Evolutionary conservation across 2,329 filamentous ascomycete species (phyloP).

Genomic region (Pestalotiopsis sp.): DNA sequence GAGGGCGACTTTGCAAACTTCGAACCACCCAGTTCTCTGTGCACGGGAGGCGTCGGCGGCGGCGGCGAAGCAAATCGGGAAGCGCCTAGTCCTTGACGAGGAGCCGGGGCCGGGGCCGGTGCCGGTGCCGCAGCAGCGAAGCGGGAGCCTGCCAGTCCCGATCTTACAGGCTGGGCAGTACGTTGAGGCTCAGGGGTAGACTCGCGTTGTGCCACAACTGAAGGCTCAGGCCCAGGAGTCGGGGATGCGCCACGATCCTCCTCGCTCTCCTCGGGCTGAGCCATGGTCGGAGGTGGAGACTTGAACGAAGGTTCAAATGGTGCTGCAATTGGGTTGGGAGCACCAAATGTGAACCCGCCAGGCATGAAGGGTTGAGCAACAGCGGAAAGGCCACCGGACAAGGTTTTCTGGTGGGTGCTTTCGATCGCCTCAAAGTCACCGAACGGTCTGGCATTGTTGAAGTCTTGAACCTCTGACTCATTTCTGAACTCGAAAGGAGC

Average conservation of each 20-base stretch:
- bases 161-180: constrained; percentile 18
- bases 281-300: constrained; percentile 25
- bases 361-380: constrained; percentile 70
- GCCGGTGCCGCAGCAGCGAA: constrained; percentile 31
- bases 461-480: constrained; percentile 48
- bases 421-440: constrained; percentile 44
- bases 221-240: constrained; percentile 33
- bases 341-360: constrained; percentile 34
- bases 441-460: constrained; percentile 55
- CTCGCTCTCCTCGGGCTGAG: constrained; percentile 25
- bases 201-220: constrained; percentile 9
- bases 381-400: constrained; percentile 59
- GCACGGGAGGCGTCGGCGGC: constrained; percentile 43
- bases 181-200: constrained; percentile 23
- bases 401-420: constrained; percentile 55
- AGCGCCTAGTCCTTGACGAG: constrained; percentile 43
- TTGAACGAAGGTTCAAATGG: constrained; percentile 31
- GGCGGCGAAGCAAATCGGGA: constrained; percentile 52
- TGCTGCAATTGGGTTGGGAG: constrained; percentile 28
- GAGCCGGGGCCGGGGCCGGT: constrained; percentile 13
- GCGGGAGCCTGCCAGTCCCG: constrained; percentile 32
- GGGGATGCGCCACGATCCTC: constrained; percentile 34
- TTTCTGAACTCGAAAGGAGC: constrained; percentile 64
- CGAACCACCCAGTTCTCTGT: constrained; percentile 45
- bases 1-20: constrained; percentile 46